A percentile compares a stretch with the other conserved stretches of the same genome.
Evolutionary conservation across 768 basidiomycete genomes (phyloP).

Genomic region (Rhodotorula babjevae): DNA sequence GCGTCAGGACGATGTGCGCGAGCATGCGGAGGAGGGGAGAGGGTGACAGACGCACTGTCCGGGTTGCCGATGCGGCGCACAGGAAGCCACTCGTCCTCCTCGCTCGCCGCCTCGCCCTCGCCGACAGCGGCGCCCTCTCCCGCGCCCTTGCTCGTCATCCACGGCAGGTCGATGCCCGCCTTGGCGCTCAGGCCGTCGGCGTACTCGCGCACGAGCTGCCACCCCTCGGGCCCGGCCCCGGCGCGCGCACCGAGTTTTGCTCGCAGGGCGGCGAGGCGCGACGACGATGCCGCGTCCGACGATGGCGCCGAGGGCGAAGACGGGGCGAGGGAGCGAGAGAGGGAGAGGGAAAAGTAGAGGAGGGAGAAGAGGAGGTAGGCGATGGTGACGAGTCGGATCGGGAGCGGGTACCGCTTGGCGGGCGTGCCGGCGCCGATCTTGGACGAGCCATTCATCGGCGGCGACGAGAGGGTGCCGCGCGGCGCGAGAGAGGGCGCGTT

Average conservation of each 20-base stretch:
- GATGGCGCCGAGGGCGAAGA: background rate
- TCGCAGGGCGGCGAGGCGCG: background rate
- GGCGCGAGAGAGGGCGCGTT: background rate
- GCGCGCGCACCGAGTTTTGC: constrained; percentile 1
- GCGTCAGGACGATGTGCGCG: too few species aligned
- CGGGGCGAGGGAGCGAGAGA: background rate
- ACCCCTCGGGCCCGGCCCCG: constrained; percentile 12
- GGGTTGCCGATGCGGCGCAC: constrained; percentile 30
- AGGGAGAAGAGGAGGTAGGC: constrained; percentile 38
- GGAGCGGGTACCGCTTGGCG: constrained; percentile 25
- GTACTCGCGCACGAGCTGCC: constrained; percentile 28
- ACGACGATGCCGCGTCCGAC: background rate
- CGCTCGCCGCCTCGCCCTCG: background rate
- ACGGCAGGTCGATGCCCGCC: constrained; percentile 13
- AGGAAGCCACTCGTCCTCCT: constrained; percentile 15
- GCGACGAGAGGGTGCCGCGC: constrained; percentile 12
- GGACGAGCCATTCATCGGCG: constrained; percentile 16
- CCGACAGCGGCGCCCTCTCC: background rate
- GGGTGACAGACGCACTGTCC: constrained; percentile 12
- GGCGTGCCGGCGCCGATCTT: background rate
- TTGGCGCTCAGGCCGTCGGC: constrained; percentile 26
- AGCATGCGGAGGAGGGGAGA: too few species aligned
- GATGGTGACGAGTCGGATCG: constrained; percentile 31
- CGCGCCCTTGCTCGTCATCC: background rate
- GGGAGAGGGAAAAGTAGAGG: constrained; percentile 27